Conservation (phyloP, 2,329 filamentous ascomycete genomes). For the Neobulgaria alba region DNA sequence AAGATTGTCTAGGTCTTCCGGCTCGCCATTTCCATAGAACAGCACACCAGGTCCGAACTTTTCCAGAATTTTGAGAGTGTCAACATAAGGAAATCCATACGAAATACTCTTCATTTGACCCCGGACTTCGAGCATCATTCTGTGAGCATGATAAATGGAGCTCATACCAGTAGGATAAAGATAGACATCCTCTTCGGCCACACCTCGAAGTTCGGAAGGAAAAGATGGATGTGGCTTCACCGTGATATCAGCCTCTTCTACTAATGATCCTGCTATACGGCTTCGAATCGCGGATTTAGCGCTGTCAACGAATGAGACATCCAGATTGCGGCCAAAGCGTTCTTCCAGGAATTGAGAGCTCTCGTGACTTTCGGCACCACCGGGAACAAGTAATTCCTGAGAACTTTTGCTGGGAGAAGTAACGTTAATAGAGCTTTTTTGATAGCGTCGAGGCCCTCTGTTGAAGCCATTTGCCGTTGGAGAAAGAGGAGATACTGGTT, state of each 20-base stretch:
- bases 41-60: conserved; percentile 87
- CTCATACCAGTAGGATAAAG: conserved; percentile 91
- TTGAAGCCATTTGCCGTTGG: conserved; percentile 17
- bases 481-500: conserved; percentile 3
- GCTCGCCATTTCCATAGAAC: conserved; percentile 78
- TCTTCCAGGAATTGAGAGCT: conserved; percentile 82
- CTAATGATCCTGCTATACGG: conserved; percentile 81
- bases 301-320: conserved; percentile 66
- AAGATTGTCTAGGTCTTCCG: conserved; percentile 74
- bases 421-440: conserved; percentile 47
- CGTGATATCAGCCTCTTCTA: conserved; percentile 58
- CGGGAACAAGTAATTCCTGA: conserved; percentile 1
- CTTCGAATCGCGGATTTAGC: conserved; percentile 80
- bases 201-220: conserved; percentile 42
- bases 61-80: conserved; percentile 88
- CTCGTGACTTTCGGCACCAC: conserved; percentile 41
- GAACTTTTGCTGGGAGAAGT: conserved; percentile 13
- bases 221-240: conserved; percentile 44
- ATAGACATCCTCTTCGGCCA: conserved; percentile 76
- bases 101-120: conserved; percentile 69
- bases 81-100: conserved; percentile 96
- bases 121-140: conserved; percentile 57
- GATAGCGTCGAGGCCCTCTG: conserved; percentile 69
- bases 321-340: conserved; percentile 85
- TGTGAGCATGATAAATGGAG: conserved; percentile 83